phyloP scores from a whole-genome alignment of 352 stramenopile species.

The Phytopythium cucurbitacearum region DNA sequence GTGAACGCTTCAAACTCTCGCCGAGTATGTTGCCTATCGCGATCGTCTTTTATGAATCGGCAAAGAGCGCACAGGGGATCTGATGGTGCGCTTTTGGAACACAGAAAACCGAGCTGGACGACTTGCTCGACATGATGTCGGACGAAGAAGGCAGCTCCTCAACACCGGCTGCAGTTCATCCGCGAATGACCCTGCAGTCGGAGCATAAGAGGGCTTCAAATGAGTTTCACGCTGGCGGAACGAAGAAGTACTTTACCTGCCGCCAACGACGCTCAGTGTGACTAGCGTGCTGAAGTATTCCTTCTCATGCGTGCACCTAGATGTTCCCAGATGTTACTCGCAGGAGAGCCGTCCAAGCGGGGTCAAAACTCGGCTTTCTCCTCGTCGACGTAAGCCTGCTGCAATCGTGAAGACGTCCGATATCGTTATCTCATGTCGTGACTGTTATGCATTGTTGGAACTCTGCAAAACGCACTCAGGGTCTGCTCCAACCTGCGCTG shows the following conservation, averaged over 20 bases:
- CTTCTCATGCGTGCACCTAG: conserved; percentile 14
- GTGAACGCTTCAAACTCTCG: too few relatives aligned
- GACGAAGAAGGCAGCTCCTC: conserved; percentile 23
- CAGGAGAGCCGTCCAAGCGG: conserved; percentile 49
- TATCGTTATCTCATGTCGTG: neutral
- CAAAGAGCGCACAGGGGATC: neutral
- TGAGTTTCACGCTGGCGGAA: conserved; percentile 33
- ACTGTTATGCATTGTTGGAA: neutral
- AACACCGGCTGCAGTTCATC: conserved; percentile 23
- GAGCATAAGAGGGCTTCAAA: conserved; percentile 11
- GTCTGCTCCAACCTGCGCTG: conserved; percentile 71
- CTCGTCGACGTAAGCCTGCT: neutral
- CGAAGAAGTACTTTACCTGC: conserved; percentile 43
- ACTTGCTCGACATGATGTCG: conserved; percentile 63
- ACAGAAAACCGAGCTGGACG: conserved; percentile 60
- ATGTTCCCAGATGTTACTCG: conserved; percentile 49
- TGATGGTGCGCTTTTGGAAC: neutral
- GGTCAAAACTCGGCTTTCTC: conserved; percentile 49
- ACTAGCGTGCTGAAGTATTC: neutral
- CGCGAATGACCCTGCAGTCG: conserved; percentile 16
- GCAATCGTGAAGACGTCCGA: neutral
- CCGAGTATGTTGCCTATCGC: neutral
- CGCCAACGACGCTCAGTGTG: neutral
- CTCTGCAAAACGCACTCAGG: conserved; percentile 10
- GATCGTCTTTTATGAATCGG: neutral